Evolutionary conservation across 495 filamentous ascomycete genomes (phyloP).

Genomic region (Hyaloscypha hepaticicola): DNA sequence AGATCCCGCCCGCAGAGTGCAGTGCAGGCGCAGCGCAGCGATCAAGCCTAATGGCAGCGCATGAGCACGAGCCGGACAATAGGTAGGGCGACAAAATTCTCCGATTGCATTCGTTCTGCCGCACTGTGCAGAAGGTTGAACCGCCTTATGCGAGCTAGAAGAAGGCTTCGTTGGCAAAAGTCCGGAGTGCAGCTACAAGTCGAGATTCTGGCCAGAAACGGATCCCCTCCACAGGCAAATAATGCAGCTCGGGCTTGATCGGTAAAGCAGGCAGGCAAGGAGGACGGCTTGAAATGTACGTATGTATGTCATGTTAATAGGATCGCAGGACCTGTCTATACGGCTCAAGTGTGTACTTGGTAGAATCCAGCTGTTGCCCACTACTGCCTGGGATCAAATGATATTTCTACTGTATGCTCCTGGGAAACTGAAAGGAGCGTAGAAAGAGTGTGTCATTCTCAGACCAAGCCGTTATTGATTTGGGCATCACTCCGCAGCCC

Average conservation of each 20-base stretch:
- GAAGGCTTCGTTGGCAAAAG: constrained; percentile 27
- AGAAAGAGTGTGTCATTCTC: background rate
- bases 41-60: constrained; percentile 22
- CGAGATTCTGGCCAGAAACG: background rate
- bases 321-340: background rate
- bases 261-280: constrained; percentile 14
- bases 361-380: background rate
- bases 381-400: background rate
- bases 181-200: constrained; percentile 30
- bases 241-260: constrained; percentile 17
- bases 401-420: background rate
- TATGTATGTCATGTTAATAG: background rate
- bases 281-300: constrained; percentile 6
- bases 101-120: constrained; percentile 24
- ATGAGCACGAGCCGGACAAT: constrained; percentile 27
- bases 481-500: background rate
- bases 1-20: constrained; percentile 16
- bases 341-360: background rate
- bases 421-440: background rate
- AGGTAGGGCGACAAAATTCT: constrained; percentile 18
- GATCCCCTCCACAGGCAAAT: constrained; percentile 1
- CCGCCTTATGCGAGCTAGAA: constrained; percentile 19
- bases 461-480: background rate
- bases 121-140: constrained; percentile 16
- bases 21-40: constrained; percentile 18